phyloP scores from a whole-genome alignment of 2,329 filamentous ascomycete species.

The Fusarium tuaranense region DNA sequence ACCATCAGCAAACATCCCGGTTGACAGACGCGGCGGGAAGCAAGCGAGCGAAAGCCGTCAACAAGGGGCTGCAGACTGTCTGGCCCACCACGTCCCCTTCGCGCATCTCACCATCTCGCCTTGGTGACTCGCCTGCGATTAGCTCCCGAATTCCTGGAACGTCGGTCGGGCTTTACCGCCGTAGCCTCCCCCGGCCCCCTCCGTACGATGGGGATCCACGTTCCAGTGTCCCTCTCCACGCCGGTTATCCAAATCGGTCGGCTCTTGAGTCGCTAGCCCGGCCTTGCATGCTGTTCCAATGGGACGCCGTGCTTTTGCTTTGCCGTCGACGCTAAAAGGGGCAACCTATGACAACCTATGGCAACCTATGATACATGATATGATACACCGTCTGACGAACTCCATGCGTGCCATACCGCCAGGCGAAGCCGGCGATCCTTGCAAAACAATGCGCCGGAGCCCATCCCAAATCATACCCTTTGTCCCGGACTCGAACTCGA shows the following conservation, averaged over 20 bases:
- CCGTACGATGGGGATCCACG: constrained; percentile 32
- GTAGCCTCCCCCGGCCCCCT: constrained; percentile 15
- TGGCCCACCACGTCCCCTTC: constrained; percentile 36
- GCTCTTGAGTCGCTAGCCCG: constrained; percentile 28
- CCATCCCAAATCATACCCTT: constrained; percentile 4
- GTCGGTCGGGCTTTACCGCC: constrained; percentile 28
- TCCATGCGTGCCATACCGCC: constrained; percentile 19
- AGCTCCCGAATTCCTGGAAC: constrained; percentile 44
- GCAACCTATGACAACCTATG: background rate
- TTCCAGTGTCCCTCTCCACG: constrained; percentile 29
- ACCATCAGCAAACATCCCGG: constrained; percentile 35
- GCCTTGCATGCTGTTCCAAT: constrained; percentile 27
- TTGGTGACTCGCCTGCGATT: constrained; percentile 40
- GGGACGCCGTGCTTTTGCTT: constrained; percentile 11
- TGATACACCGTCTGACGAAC: constrained; percentile 20
- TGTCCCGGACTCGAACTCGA: constrained; percentile 12
- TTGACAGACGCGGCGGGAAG: constrained; percentile 43
- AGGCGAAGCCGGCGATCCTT: constrained; percentile 11
- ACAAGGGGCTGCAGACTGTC: constrained; percentile 31
- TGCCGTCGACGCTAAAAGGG: constrained; percentile 27
- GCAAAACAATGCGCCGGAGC: constrained; percentile 19
- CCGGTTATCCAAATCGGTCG: constrained; percentile 38
- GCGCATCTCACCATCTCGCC: constrained; percentile 43
- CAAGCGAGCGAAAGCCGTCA: constrained; percentile 43
- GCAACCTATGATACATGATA: constrained; percentile 24